Evolutionary conservation across 2,329 filamentous ascomycete genomes (phyloP), one percentile per base, ranked within the genome.

Genomic region (Hypoxylon sp.): DNA sequence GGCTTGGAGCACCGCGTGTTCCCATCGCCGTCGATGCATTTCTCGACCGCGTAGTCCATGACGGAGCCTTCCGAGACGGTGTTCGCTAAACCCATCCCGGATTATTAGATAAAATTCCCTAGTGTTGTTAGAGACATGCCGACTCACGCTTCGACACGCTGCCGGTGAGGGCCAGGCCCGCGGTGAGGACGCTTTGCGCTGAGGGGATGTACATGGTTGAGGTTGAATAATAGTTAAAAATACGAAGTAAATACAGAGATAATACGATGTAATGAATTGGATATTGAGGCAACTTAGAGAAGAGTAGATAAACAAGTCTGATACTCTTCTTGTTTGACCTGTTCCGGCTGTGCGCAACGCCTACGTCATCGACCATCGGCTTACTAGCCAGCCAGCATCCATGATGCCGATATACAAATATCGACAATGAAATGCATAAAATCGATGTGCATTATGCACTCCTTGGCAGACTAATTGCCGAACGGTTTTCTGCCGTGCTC

Each of bases 31-130:
- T 79, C 78, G 49, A 74, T 42, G 63, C 77, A 79, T 37, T 74
- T 74, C 51, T 78, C 73, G 0, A 78, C 68, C 0, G 75, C 76
- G 66, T 69, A 79, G 68, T 79, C 77, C 43, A 79, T 64, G 11
- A 79, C 66, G 15, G 68, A 72, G 55, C 77, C 77, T 11, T 72
- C 66, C 20, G 67, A 24, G 26, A 76, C 55, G 10, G 67, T 65
- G 4, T 59, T 58, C 15, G 67, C 68, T 73, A 49, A 7, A n/a
- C 11, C 17, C 1, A 35, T 26, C 7, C 8, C 2, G 10, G 18
- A 8, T 35, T 10, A 33, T 51, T 38, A 57, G 47, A 38, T 9
- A 21, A 21, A 15, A 2, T 15, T 11, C 11, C n/a, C 38, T 3
- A 24, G 20, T 35, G 13, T 4, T 10, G 9, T 49, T 17, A 8